Conservation (phyloP, 148 eudicot genomes). For the Rhododendron griersonianum region DNA sequence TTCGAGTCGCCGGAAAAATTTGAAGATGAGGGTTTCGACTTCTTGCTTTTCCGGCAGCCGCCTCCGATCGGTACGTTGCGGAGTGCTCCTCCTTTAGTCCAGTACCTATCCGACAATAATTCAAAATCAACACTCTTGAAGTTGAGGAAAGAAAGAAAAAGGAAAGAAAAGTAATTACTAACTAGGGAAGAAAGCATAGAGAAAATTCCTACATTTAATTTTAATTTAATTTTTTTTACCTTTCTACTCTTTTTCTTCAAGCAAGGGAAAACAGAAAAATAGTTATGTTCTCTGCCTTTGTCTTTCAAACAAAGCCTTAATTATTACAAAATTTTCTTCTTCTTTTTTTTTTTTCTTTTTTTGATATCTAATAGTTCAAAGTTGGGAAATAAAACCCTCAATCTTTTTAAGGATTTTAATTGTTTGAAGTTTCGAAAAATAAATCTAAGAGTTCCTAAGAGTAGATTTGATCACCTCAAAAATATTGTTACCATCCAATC, state of each 20-base stretch:
- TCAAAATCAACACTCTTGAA: background rate
- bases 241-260: too few relatives aligned
- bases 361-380: background rate
- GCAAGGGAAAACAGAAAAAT: background rate
- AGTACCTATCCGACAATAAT: slow-evolving; percentile 30
- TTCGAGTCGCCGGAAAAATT: slow-evolving; percentile 14
- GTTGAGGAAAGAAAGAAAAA: background rate
- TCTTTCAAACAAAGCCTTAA: background rate
- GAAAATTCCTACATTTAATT: too few relatives aligned
- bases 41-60: slow-evolving; percentile 73
- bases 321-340: too few relatives aligned
- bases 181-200: too few relatives aligned
- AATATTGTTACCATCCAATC: too few relatives aligned
- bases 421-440: background rate
- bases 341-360: too few relatives aligned
- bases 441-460: background rate
- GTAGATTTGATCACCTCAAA: background rate
- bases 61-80: slow-evolving; percentile 92
- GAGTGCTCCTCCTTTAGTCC: slow-evolving; percentile 92
- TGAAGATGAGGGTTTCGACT: slow-evolving; percentile 25
- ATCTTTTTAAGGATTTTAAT: background rate
- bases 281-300: background rate
- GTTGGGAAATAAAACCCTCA: background rate
- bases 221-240: too few relatives aligned
- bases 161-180: too few relatives aligned